These are phyloP conservation scores for Dactylis glomerata DNA, from an alignment of 176 grass and related monocot genomes.

Conservation along the genomic window DNA sequence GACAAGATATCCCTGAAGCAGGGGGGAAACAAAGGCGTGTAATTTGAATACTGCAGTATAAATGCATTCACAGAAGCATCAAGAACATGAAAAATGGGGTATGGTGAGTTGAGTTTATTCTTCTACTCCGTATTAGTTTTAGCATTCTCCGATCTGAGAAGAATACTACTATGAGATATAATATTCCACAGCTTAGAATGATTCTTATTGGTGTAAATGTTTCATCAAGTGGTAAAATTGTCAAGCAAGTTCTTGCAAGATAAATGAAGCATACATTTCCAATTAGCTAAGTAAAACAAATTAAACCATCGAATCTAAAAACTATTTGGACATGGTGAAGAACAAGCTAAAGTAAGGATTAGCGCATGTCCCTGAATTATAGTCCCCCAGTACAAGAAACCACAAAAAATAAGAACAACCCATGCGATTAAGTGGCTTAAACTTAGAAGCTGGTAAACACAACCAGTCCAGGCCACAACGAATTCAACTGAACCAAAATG, in stretches of 20 bases:
- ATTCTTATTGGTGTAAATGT: background rate
- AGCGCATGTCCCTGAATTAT: background rate
- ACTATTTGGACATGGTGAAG: background rate
- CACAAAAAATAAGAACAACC: background rate
- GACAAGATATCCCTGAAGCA: background rate
- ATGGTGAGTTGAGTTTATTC: background rate
- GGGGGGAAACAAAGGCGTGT: background rate
- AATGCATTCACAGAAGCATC: background rate
- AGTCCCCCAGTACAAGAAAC: background rate
- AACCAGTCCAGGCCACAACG: background rate
- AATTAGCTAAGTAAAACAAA: background rate
- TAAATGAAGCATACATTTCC: background rate
- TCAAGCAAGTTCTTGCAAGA: background rate
- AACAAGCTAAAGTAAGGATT: background rate
- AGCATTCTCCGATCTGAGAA: background rate
- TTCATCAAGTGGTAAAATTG: background rate
- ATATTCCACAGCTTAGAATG: background rate
- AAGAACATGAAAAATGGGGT: background rate
- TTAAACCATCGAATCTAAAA: background rate
- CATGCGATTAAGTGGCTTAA: background rate
- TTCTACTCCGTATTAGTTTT: background rate
- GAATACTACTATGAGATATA: background rate
- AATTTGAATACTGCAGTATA: background rate
- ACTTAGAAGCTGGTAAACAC: background rate
- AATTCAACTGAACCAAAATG: background rate